phyloP scores from a whole-genome alignment of 2,329 filamentous ascomycete genomes.

The Cryphonectria japonica region DNA sequence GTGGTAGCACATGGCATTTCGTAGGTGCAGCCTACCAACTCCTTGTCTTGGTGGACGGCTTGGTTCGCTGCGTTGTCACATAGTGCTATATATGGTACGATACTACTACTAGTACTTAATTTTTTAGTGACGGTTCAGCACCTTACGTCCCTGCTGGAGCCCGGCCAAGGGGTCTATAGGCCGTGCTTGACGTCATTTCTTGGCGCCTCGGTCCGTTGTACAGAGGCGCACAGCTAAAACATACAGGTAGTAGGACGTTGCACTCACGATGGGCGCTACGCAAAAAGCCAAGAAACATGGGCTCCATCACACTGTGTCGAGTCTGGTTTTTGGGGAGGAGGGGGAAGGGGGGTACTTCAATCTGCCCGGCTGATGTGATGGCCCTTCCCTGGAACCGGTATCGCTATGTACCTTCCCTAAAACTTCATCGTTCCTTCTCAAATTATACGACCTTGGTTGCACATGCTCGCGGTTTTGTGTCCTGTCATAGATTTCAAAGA shows the following conservation, averaged over 20 bases:
- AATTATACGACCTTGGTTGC: background rate
- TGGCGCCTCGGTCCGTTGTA: background rate
- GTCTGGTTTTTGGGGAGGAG: background rate
- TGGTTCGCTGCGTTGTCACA: background rate
- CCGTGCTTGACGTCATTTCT: background rate
- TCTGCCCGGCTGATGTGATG: background rate
- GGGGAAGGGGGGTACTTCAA: background rate
- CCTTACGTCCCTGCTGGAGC: background rate
- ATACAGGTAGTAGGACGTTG: background rate
- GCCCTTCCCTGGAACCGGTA: background rate
- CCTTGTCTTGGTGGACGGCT: background rate
- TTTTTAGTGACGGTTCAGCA: background rate
- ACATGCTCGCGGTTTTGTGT: background rate
- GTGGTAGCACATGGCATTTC: background rate
- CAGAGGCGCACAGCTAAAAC: background rate
- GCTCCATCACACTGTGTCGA: background rate
- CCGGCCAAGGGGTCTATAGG: background rate
- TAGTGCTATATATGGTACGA: background rate
- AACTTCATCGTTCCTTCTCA: background rate
- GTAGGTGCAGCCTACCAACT: background rate
- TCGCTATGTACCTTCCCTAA: background rate
- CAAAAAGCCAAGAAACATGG: background rate
- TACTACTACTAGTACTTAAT: background rate
- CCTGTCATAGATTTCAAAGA: background rate
- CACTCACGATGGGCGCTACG: slow-evolving; percentile 4